Conservation (phyloP, 768 basidiomycete species). For the Chalciporus sphaerocephalus region DNA sequence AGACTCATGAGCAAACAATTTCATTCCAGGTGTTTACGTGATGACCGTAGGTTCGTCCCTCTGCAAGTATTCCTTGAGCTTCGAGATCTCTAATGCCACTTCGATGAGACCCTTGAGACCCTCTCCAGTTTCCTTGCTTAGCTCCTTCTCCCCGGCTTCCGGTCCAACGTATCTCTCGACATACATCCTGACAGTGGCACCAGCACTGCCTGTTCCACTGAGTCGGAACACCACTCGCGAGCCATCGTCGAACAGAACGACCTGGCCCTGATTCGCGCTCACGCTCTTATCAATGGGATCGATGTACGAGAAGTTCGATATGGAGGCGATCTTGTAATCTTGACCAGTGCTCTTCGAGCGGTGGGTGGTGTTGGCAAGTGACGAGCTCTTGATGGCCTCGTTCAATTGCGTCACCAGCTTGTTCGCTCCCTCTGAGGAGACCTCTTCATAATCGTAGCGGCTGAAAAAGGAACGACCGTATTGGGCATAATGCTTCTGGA, state of each 20-base stretch:
- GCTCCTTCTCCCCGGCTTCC: constrained; percentile 62
- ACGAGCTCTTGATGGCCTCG: constrained; percentile 57
- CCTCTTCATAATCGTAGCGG: constrained; percentile 98
- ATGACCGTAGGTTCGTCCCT: constrained; percentile 94
- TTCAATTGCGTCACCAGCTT: constrained; percentile 79
- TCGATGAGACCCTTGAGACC: constrained; percentile 95
- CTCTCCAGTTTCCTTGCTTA: constrained; percentile 73
- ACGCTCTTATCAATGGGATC: constrained; percentile 97
- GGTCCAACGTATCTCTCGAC: constrained; percentile 86
- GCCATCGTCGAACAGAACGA: constrained; percentile 88
- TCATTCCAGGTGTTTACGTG: constrained; percentile 41
- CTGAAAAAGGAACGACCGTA: constrained; percentile 99
- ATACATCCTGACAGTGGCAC: constrained; percentile 95
- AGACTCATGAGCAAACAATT: not conserved
- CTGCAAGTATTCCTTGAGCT: constrained; percentile 80
- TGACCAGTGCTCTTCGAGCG: constrained; percentile 61
- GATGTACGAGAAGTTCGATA: constrained; percentile 91
- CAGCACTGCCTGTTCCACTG: constrained; percentile 93
- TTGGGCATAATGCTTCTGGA: constrained; percentile 79
- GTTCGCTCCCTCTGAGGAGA: constrained; percentile 85
- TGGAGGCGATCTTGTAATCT: constrained; percentile 70
- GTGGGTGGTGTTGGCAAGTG: constrained; percentile 66
- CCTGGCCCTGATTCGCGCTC: constrained; percentile 93
- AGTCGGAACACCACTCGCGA: constrained; percentile 93
- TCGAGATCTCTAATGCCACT: constrained; percentile 82